phyloP scores from a whole-genome alignment of 257 asterid genomes.

The Petrea volubilis region DNA sequence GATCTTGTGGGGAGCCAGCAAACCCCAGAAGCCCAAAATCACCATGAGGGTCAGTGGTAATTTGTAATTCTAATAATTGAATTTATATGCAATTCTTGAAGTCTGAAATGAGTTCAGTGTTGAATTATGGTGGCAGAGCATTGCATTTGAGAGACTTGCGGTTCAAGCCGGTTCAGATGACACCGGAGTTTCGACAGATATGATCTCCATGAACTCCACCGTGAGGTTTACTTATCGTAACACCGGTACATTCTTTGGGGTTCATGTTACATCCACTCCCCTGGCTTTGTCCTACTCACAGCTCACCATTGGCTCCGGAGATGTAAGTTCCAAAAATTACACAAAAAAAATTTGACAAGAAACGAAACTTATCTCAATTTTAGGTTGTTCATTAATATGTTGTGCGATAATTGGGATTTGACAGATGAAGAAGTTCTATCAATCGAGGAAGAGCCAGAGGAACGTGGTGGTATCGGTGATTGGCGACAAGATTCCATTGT shows the following conservation, averaged over 20 bases:
- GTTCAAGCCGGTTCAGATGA: conserved; percentile 80
- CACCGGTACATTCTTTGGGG: conserved; percentile 78
- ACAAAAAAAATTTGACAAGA: no score
- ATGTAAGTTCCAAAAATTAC: conserved; percentile 42
- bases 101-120: neutral
- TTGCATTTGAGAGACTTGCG: conserved; percentile 56
- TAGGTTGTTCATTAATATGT: neutral
- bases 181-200: conserved; percentile 70
- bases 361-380: neutral
- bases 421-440: conserved; percentile 76
- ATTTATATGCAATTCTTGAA: no score
- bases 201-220: conserved; percentile 74
- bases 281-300: conserved; percentile 56
- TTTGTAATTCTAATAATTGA: no score
- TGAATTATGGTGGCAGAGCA: conserved; percentile 45
- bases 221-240: conserved; percentile 56
- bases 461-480: conserved; percentile 49
- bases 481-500: conserved; percentile 76
- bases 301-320: conserved; percentile 60
- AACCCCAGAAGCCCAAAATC: conserved; percentile 69
- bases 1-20: conserved; percentile 68
- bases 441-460: conserved; percentile 64
- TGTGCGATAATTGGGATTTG: conserved; percentile 3
- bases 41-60: conserved; percentile 53
- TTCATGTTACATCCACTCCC: conserved; percentile 72